Evolutionary conservation across 2,329 filamentous ascomycete species (phyloP).

Genomic region (Catunica adiposa): DNA sequence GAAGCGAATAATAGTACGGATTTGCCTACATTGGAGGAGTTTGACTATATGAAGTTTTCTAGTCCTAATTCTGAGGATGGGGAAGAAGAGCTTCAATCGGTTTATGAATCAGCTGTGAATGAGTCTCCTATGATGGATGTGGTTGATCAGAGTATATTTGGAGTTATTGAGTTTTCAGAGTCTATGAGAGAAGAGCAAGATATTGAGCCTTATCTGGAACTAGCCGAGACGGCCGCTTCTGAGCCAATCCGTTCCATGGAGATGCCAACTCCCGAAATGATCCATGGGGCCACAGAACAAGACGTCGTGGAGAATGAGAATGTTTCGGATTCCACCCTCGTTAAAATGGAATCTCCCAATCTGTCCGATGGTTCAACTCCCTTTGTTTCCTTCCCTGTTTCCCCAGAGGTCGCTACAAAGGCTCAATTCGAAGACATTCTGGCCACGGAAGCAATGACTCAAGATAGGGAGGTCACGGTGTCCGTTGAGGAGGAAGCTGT

Average conservation of each 20-base stretch:
- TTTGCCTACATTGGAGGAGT: too few relatives aligned
- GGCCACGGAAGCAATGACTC: not conserved
- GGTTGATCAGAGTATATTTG: too few relatives aligned
- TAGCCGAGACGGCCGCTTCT: too few relatives aligned
- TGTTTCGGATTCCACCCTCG: not conserved
- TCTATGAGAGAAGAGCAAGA: too few relatives aligned
- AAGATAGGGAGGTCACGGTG: not conserved
- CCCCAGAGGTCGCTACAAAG: not conserved
- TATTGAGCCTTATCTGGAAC: too few relatives aligned
- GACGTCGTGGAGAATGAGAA: not conserved
- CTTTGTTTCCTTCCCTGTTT: slow-evolving; percentile 3
- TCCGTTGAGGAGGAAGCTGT: not conserved
- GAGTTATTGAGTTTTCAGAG: too few relatives aligned
- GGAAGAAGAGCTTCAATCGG: too few relatives aligned
- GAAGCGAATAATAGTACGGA: too few relatives aligned
- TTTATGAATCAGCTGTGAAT: too few relatives aligned
- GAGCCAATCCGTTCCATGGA: not conserved
- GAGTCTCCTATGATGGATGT: too few relatives aligned
- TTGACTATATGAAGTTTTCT: too few relatives aligned
- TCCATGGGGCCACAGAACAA: not conserved
- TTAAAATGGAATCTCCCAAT: not conserved
- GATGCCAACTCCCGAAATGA: not conserved
- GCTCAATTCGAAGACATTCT: not conserved
- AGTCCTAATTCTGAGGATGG: too few relatives aligned
- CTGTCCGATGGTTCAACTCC: not conserved